Evolutionary conservation across 2,329 filamentous ascomycete genomes (phyloP), one percentile per base, ranked within the genome.

Genomic region (Stagonosporopsis rhizophila): DNA sequence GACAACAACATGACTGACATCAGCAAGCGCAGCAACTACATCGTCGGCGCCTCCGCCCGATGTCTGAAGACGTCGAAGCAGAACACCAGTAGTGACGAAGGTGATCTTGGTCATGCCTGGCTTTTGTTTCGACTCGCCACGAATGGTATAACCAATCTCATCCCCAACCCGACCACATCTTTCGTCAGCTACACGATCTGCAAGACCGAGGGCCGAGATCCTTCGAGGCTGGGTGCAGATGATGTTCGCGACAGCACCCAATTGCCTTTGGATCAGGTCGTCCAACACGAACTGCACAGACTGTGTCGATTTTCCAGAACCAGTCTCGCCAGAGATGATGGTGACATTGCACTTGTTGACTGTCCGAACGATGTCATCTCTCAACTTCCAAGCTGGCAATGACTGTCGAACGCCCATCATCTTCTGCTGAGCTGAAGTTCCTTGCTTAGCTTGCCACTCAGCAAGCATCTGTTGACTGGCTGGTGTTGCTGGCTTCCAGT

Each of bases 251-350:
- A 86, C 86, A 12, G 85, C 85, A 2, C 94, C 95, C 8, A 96
- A 81, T 7, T 88, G 86, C 41, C 85, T 83, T 59, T 85, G 82
- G 66, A 97, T 96, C 61, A 98, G 80, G 66, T 98, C 91, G 68
- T 99, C 95, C 1, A 99, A 82, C 39, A 99, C 84, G 75, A 98
- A 99, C 74, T 99, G 95, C 30, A 98, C 92, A 2, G 92, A 95
- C 75, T 99, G 95, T 0, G 95, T 98, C 44, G 91, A 96, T 77
- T 99, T 99, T 71, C 95, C 95, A 17, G 92, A 96, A 49, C 95
- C 95, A 4, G 95, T 99, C 78, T 98, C 95, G 65, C 95, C 95
- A 39, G 93, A 96, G 66, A 99, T 95, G 68, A 99, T 97, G 0
- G 92, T 96, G 46, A 99, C 92, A 75, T 97, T 89, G 69, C 94